Base-by-base conservation (phyloP, 805 yeast species). In the Kregervanrija fluxuum region DNA sequence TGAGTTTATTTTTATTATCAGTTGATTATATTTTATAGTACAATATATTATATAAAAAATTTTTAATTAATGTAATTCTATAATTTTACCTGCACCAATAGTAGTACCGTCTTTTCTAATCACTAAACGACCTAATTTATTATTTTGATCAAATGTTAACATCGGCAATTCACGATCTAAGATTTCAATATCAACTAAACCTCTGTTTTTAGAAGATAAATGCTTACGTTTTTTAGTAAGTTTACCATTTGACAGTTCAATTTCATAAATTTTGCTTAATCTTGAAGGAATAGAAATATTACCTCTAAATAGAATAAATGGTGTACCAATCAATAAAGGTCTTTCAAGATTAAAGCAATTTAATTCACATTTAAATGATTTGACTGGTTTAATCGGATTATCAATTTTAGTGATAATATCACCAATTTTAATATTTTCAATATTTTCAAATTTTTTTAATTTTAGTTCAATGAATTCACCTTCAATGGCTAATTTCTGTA, bases 251-350 rank as follows among this genome's bases (percentile, higher is more conserved):
- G 53, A 55, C 5, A 52, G 47, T 15, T 62, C 52, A 45, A 60
- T 37, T 48, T 66, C 53, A 9, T 35, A 32, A 52, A 80, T 71
- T 48, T 73, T 73, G 37, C 70, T 56, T 15, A 89, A 66, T 50
- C 80, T 74, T 4, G 88, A 88, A 1, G 93, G 86, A 36, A 78
- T 76, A 37, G 82, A 79, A 22, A 79, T 72, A 46, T 86, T 80
- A 49, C 90, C 89, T 48, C 90, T 73, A 64, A 89, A 88, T 42
- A 87, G 61, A 35, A 87, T 75, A 51, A 88, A 73, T 35, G 90
- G 82, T 0, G 95, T 73, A 8, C 97, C 96, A 11, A 82, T 80
- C 35, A 89, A 65, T 38, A 89, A 63, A 0, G 96, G 96, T 51
- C 85, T 72, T 33, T 71, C 71, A 54, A 80, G 59, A 45, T 83